phyloP scores from a whole-genome alignment of 1,139 yeast species.

The Saccharomyces hybrid region DNA sequence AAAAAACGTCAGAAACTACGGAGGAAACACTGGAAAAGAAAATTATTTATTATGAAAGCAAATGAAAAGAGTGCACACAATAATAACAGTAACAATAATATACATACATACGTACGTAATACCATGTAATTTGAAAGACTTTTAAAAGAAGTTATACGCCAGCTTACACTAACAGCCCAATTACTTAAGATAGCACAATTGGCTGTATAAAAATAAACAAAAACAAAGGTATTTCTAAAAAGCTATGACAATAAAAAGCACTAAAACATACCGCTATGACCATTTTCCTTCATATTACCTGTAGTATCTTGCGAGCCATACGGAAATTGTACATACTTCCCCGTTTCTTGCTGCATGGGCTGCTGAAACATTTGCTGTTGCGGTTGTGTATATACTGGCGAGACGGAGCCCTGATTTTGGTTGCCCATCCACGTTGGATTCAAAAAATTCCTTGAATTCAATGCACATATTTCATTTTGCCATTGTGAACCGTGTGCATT shows the following conservation, averaged over 20 bases:
- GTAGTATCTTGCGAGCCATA: not conserved
- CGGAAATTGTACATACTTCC: not conserved
- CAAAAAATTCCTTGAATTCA: not conserved
- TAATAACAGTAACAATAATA: not conserved
- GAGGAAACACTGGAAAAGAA: not conserved
- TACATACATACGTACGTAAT: not conserved
- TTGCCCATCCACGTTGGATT: not conserved
- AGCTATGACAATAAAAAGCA: not conserved
- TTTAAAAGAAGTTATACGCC: not conserved
- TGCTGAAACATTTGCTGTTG: not conserved
- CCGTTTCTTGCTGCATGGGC: not conserved
- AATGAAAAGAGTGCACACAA: not conserved
- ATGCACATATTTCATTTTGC: not conserved
- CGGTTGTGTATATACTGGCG: not conserved
- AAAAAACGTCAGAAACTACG: not conserved
- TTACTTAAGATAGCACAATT: not conserved
- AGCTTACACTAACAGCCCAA: not conserved
- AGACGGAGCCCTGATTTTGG: not conserved
- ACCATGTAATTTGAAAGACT: slow-evolving; percentile 1
- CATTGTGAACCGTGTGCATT: not conserved
- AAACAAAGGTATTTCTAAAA: too few species aligned
- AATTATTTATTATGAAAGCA: not conserved
- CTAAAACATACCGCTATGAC: not conserved
- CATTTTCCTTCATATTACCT: not conserved
- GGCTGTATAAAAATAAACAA: too few species aligned